Percentiles rank a stretch among this genome's conserved stretches.
These are phyloP conservation scores for Amaranthus hypochondriacus DNA, from an alignment of 148 eudicot genomes.

Conservation along the genomic window DNA sequence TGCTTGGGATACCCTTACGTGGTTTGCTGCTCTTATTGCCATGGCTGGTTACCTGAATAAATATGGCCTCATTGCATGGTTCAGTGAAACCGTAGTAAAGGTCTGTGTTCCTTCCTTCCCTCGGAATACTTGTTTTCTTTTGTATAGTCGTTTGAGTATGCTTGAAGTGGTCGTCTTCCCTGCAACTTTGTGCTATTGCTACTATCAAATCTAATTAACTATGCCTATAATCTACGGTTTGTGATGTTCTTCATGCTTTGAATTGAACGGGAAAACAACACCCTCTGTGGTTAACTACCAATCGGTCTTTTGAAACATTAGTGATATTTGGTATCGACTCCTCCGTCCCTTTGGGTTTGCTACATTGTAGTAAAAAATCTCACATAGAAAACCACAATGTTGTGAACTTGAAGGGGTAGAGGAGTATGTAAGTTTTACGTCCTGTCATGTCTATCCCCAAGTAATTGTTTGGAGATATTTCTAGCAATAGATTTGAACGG, in stretches of 20 bases:
- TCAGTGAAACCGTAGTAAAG: constrained; percentile 94
- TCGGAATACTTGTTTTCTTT: background rate
- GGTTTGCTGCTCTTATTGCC: constrained; percentile 97
- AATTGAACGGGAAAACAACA: too few species aligned
- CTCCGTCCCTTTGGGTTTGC: too few species aligned
- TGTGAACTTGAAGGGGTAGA: too few species aligned
- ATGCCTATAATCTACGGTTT: background rate
- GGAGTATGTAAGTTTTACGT: too few species aligned
- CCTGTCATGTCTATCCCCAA: too few species aligned
- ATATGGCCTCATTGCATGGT: constrained; percentile 96
- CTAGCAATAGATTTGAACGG: too few species aligned
- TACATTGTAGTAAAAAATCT: too few species aligned
- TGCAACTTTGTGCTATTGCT: background rate
- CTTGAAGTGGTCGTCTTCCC: background rate
- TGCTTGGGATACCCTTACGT: constrained; percentile 96
- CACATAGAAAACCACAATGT: too few species aligned
- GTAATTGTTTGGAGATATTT: too few species aligned
- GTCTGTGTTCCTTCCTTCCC: constrained; percentile 28
- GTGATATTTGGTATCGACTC: too few species aligned
- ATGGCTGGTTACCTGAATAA: constrained; percentile 99
- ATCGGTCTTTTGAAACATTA: too few species aligned
- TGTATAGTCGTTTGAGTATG: background rate
- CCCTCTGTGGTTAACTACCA: too few species aligned
- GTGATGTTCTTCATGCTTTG: background rate
- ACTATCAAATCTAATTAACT: background rate